Evolutionary conservation across 192 early-diverging fungal species (phyloP).

Genomic region (Paraglomus occultum): DNA sequence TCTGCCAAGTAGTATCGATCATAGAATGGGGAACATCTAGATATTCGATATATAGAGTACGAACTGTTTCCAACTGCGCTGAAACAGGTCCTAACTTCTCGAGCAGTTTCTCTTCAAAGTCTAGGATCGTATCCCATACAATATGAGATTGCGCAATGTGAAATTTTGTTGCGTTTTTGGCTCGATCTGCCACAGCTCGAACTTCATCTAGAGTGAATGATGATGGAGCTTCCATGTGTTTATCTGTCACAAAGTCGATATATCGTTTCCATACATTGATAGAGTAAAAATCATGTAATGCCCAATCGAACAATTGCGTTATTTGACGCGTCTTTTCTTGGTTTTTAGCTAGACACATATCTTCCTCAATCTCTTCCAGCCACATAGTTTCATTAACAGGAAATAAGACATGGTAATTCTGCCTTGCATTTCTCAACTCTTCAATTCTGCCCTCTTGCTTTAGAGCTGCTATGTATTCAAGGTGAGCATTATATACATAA

Average conservation of each 20-base stretch:
- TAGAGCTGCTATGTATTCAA: constrained; percentile 44
- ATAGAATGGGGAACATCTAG: constrained; percentile 45
- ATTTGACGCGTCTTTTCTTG: constrained; percentile 50
- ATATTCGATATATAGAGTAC: constrained; percentile 42
- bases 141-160: constrained; percentile 63
- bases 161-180: constrained; percentile 45
- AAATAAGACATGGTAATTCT: constrained; percentile 55
- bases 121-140: constrained; percentile 57
- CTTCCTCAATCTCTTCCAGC: constrained; percentile 74
- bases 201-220: constrained; percentile 37
- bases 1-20: constrained; percentile 60
- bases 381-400: constrained; percentile 73
- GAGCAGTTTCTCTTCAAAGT: constrained; percentile 59
- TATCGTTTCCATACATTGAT: constrained; percentile 58
- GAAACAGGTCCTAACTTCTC: constrained; percentile 7
- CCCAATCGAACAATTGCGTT: constrained; percentile 49
- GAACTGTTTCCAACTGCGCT: constrained; percentile 29
- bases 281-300: constrained; percentile 51
- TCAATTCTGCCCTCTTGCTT: constrained; percentile 42
- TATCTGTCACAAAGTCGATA: not conserved
- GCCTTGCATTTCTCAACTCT: constrained; percentile 51
- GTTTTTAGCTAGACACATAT: constrained; percentile 44
- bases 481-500: constrained; percentile 54
- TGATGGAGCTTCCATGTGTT: not conserved
- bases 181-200: constrained; percentile 43